Conservation (phyloP, 371 early-diverging fungal genomes). For the Haplosporangium sp. region DNA sequence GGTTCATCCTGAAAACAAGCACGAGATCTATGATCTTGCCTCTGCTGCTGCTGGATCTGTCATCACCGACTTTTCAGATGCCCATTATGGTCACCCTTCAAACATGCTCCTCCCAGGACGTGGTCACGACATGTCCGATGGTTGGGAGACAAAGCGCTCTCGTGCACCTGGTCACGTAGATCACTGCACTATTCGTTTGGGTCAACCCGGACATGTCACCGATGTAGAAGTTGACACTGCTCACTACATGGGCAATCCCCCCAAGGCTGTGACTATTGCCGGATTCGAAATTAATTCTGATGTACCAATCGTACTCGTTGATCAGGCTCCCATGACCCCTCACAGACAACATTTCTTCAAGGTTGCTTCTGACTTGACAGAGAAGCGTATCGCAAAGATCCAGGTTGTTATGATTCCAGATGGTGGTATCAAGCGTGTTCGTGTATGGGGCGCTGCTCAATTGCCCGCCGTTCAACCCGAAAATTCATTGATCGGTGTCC, state of each 20-base stretch:
- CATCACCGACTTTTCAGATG: slow-evolving; percentile 76
- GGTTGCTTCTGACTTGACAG: slow-evolving; percentile 49
- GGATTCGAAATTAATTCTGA: slow-evolving; percentile 46
- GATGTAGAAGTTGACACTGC: slow-evolving; percentile 85
- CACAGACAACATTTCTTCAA: slow-evolving; percentile 67
- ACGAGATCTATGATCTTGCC: slow-evolving; percentile 78
- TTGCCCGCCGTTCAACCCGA: slow-evolving; percentile 52
- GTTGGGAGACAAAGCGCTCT: slow-evolving; percentile 84
- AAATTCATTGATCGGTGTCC: slow-evolving; percentile 43
- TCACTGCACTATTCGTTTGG: slow-evolving; percentile 79
- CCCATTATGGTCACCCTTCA: slow-evolving; percentile 79
- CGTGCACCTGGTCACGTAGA: slow-evolving; percentile 75
- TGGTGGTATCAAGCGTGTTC: slow-evolving; percentile 69
- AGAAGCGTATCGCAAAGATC: slow-evolving; percentile 61
- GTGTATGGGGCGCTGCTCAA: slow-evolving; percentile 57
- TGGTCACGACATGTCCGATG: slow-evolving; percentile 76
- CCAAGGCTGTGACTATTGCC: slow-evolving; percentile 70
- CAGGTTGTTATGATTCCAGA: slow-evolving; percentile 69
- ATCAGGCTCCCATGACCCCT: slow-evolving; percentile 61
- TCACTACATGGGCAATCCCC: slow-evolving; percentile 87
- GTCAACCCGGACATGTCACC: slow-evolving; percentile 77
- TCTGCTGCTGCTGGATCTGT: slow-evolving; percentile 78
- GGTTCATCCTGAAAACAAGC: slow-evolving; percentile 65
- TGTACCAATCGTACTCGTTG: slow-evolving; percentile 41
- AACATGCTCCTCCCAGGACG: slow-evolving; percentile 84